Base-by-base conservation (phyloP, 2,329 filamentous ascomycete species). In the Seiridium unicorne region DNA sequence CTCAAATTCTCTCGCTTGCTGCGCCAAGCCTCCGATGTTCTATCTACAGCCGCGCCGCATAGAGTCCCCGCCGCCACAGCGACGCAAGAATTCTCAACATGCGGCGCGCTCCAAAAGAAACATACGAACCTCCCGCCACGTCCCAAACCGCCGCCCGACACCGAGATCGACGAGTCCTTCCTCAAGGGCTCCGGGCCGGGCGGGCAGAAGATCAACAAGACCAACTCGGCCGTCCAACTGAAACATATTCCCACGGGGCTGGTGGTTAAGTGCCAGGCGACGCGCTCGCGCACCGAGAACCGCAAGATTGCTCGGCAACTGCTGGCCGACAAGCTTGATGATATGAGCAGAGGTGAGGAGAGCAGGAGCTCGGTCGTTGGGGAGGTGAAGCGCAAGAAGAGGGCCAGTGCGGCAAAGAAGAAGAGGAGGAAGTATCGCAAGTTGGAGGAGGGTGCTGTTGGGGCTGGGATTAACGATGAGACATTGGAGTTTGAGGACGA, bases 191-290 rank as follows among this genome's bases (percentile, higher is more conserved):
- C 87, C 67, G 95, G 95, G 1, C 94, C 95, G 0, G 95, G 95
- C 32, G 95, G 95, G 0, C 95, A 99, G 73, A 97, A 97, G 74
- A 98, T 98, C 78, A 63, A 99, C 78, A 99, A 99, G 86, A 99
- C 95, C 34, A 93, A 89, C 65, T 97, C 92, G 0, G 94, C 94
- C 44, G 94, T 97, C 2, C 95, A 99, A 73, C 82, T 99, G 42
- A 95, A 89, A 66, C 95, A 99, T 74, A 78, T 90, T 13, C 92
- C 94, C 5, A 96, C 93, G 0, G 94, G 94, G 62, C 87, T 97
- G 57, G 93, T 98, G 11, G 86, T 99, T 64, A 99, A 99, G 78
- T 94, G 87, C 59, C 95, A 99, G 76, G 92, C 89, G 26, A 98
- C 95, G 7, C 88, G 95, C 53, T 96, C 91, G 1, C 87, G 92